Conservation (phyloP, 2,329 filamentous ascomycete genomes). For the Colletotrichum spaethianum region DNA sequence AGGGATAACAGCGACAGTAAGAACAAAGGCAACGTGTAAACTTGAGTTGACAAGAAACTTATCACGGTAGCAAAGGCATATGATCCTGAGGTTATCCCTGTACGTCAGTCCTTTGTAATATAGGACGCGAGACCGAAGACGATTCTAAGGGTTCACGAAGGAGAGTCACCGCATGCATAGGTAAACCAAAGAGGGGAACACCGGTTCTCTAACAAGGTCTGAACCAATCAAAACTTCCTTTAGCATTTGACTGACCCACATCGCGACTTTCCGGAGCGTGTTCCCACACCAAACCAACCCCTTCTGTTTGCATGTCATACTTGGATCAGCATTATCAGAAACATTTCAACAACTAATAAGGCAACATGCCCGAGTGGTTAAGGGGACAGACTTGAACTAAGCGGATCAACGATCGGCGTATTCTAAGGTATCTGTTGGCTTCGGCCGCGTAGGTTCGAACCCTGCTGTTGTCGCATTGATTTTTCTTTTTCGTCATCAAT, state of each 20-base stretch:
- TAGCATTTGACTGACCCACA: background rate
- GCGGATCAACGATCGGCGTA: background rate
- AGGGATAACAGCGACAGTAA: no score
- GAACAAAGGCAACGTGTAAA: no score
- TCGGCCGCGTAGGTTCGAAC: slow-evolving; percentile 41
- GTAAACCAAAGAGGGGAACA: background rate
- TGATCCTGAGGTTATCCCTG: background rate
- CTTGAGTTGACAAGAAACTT: background rate
- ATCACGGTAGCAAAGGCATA: background rate
- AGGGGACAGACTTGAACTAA: slow-evolving; percentile 39
- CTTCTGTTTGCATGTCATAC: accelerated
- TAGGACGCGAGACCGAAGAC: background rate
- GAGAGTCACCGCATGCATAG: background rate
- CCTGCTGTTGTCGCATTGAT: slow-evolving; percentile 39
- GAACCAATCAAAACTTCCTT: background rate
- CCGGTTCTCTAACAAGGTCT: background rate
- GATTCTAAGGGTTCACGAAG: background rate
- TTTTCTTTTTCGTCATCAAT: background rate
- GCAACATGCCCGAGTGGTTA: slow-evolving; percentile 42
- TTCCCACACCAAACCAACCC: background rate
- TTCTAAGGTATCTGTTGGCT: slow-evolving; percentile 33
- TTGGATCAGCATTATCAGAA: accelerated
- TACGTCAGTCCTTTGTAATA: background rate
- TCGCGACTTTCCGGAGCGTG: background rate
- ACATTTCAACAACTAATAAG: background rate